These are phyloP conservation scores for Aureobasidium sp. DNA, from an alignment of 2,329 filamentous ascomycete genomes.

Conservation along the genomic window DNA sequence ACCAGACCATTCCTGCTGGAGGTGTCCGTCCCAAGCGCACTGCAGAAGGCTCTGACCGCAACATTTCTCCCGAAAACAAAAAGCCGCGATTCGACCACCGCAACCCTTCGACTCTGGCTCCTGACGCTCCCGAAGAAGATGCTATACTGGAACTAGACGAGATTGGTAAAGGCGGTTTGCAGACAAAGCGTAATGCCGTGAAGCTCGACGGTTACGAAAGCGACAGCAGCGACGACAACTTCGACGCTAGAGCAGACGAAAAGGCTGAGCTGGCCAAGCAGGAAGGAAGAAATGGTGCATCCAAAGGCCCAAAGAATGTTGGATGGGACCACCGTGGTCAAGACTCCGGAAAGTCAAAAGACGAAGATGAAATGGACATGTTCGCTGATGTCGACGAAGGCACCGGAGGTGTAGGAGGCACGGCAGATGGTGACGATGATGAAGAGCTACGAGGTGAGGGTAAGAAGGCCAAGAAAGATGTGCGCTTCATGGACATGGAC, in stretches of 20 bases:
- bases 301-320: slow-evolving; percentile 26
- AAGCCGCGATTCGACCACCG: slow-evolving; percentile 90
- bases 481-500: slow-evolving; percentile 52
- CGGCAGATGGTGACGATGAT: slow-evolving; percentile 45
- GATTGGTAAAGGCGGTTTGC: slow-evolving; percentile 65
- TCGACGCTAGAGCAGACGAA: slow-evolving; percentile 64
- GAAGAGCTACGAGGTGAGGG: slow-evolving; percentile 45
- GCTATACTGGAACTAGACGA: slow-evolving; percentile 83
- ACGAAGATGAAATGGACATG: slow-evolving; percentile 70
- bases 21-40: slow-evolving; percentile 53
- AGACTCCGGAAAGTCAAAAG: slow-evolving; percentile 41
- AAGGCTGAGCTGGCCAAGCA: slow-evolving; percentile 42
- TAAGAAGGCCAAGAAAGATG: slow-evolving; percentile 57
- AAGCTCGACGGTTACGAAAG: slow-evolving; percentile 97
- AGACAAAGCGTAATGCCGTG: slow-evolving; percentile 84
- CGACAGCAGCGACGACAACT: slow-evolving; percentile 85
- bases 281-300: slow-evolving; percentile 20
- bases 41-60: slow-evolving; percentile 72
- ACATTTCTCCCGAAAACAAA: slow-evolving; percentile 63
- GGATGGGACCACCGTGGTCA: slow-evolving; percentile 27
- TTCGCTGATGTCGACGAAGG: slow-evolving; percentile 66
- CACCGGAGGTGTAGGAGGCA: slow-evolving; percentile 29
- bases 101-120: slow-evolving; percentile 85
- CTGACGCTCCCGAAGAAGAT: slow-evolving; percentile 69
- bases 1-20: slow-evolving; percentile 43